These are phyloP conservation scores for Pelargonium myrrhifolium DNA, from an alignment of 441 rosid genomes.

Conservation along the genomic window DNA sequence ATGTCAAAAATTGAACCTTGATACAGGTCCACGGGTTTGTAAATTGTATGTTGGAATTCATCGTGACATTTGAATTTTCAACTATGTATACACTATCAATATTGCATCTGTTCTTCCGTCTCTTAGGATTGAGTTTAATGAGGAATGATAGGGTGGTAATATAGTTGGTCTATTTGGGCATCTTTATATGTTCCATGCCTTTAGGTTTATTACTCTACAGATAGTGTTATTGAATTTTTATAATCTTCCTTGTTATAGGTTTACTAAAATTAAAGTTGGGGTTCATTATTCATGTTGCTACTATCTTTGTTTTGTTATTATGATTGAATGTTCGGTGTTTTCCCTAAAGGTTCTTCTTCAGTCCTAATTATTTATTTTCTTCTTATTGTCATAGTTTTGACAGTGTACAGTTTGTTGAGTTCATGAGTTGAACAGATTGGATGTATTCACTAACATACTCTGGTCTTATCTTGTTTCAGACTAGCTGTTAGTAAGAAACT, in stretches of 20 bases:
- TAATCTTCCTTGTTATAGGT: background rate
- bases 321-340: background rate
- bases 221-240: background rate
- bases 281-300: background rate
- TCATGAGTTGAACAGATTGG: background rate
- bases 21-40: background rate
- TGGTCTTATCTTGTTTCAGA: slow-evolving; percentile 17
- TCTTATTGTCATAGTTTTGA: background rate
- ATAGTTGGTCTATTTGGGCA: background rate
- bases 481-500: slow-evolving; percentile 18
- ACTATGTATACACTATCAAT: background rate
- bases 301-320: background rate
- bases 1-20: background rate
- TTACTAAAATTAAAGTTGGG: background rate
- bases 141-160: background rate
- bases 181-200: background rate
- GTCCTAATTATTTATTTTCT: background rate
- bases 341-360: background rate
- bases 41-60: background rate
- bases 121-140: background rate
- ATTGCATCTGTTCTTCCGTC: background rate
- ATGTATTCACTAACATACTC: slow-evolving; percentile 3
- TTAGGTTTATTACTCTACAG: background rate
- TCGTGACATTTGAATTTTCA: background rate
- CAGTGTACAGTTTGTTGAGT: background rate